Evolutionary conservation across 1,284 basidiomycete species (phyloP).

Genomic region (Trichosporon ovoides): DNA sequence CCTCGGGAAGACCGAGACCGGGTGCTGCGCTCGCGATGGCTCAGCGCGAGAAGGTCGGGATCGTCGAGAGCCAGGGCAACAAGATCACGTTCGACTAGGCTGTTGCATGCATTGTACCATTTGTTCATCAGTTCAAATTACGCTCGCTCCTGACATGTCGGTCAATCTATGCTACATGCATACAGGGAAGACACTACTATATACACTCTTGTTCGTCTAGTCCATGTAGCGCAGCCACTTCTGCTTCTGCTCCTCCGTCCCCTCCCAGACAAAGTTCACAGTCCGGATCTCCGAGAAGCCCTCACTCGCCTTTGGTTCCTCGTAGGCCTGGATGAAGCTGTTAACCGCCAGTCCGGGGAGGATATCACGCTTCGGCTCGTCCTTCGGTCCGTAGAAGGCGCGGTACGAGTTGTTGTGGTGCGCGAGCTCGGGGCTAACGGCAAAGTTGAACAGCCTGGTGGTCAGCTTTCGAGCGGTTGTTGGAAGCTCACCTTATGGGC

Average conservation of each 20-base stretch:
- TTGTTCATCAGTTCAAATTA: too few species aligned
- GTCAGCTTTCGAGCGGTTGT: background rate
- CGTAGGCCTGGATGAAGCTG: constrained; percentile 59
- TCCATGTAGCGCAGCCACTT: constrained; percentile 68
- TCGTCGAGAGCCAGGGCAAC: constrained; percentile 66
- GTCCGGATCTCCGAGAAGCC: constrained; percentile 69
- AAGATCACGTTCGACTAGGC: constrained; percentile 68
- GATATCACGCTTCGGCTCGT: constrained; percentile 51
- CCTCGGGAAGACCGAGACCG: constrained; percentile 61
- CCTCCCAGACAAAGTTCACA: constrained; percentile 74
- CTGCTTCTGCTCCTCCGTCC: constrained; percentile 61
- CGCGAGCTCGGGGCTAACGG: constrained; percentile 66
- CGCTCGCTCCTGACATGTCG: background rate
- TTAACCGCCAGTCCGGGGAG: constrained; percentile 63
- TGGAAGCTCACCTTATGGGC: constrained; percentile 57
- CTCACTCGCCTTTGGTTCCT: constrained; percentile 62
- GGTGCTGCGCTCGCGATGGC: constrained; percentile 87
- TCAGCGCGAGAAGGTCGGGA: constrained; percentile 77
- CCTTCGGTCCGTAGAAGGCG: constrained; percentile 52
- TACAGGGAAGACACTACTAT: background rate
- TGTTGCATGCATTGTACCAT: background rate
- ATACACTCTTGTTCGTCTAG: background rate
- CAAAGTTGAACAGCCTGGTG: constrained; percentile 67
- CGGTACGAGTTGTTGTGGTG: constrained; percentile 88
- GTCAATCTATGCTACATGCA: background rate